Percentiles rank a stretch among this genome's conserved stretches.
These are phyloP conservation scores for Debaryomyces coudertii DNA, from an alignment of 1,139 yeast species.

Conservation along the genomic window DNA sequence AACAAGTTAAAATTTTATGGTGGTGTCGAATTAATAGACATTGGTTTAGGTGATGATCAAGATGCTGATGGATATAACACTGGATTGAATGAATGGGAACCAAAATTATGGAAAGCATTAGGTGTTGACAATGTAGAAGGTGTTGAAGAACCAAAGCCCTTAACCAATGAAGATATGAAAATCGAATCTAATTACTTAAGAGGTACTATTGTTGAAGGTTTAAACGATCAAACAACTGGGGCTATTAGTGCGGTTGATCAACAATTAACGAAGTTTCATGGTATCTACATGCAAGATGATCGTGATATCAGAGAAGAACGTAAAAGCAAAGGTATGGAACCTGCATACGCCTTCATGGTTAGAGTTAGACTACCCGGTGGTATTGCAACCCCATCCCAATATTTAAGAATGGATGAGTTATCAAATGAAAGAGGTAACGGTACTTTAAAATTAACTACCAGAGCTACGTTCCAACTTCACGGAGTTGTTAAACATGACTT, in stretches of 20 bases:
- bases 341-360: conserved; percentile 95
- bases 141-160: conserved; percentile 93
- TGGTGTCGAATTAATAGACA: conserved; percentile 68
- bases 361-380: conserved; percentile 97
- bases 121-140: conserved; percentile 86
- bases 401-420: conserved; percentile 82
- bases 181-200: conserved; percentile 81
- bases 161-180: conserved; percentile 96
- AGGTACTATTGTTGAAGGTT: conserved; percentile 91
- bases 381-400: conserved; percentile 82
- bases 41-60: conserved; percentile 95
- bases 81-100: conserved; percentile 87
- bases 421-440: conserved; percentile 89
- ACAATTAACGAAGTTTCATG: conserved; percentile 95
- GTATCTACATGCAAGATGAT: conserved; percentile 98
- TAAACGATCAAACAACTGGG: conserved; percentile 82
- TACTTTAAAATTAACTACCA: conserved; percentile 90
- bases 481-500: conserved; percentile 90
- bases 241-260: conserved; percentile 92
- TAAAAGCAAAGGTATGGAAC: conserved; percentile 89
- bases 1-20: conserved; percentile 70
- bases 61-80: conserved; percentile 95
- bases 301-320: conserved; percentile 94
- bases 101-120: conserved; percentile 80
- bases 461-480: conserved; percentile 97